Percentiles rank a stretch among this genome's conserved stretches.
These are phyloP conservation scores for Mortierella claussenii DNA, from an alignment of 192 early-diverging fungal species.

Conservation along the genomic window DNA sequence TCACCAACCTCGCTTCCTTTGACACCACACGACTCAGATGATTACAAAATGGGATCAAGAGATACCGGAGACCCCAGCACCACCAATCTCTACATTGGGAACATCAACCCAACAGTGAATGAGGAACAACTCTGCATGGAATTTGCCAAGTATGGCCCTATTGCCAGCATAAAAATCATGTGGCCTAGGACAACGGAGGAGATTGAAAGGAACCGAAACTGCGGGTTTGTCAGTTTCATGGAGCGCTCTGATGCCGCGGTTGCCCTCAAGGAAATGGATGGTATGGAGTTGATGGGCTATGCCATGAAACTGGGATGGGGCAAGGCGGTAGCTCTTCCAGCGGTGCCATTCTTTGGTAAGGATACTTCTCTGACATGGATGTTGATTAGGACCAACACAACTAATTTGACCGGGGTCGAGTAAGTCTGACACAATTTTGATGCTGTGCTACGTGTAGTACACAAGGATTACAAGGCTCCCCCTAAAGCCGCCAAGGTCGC, in stretches of 20 bases:
- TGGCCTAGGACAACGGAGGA: constrained; percentile 92
- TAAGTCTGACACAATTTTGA: not conserved
- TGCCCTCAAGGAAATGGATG: constrained; percentile 81
- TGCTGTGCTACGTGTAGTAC: constrained; percentile 1
- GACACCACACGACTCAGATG: constrained; percentile 5
- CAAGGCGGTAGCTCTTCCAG: constrained; percentile 79
- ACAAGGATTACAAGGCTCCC: constrained; percentile 39
- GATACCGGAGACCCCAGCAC: constrained; percentile 79
- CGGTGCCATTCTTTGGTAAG: constrained; percentile 77
- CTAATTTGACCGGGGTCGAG: not conserved
- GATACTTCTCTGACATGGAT: not conserved
- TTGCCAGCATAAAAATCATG: constrained; percentile 95
- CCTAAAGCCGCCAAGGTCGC: constrained; percentile 25
- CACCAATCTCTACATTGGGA: constrained; percentile 89
- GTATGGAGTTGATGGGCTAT: constrained; percentile 67
- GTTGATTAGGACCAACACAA: not conserved
- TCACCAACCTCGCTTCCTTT: too few species aligned
- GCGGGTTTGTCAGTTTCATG: constrained; percentile 94
- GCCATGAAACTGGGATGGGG: constrained; percentile 84
- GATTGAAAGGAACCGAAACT: constrained; percentile 79
- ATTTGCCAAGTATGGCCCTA: constrained; percentile 86
- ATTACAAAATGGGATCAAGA: constrained; percentile 62
- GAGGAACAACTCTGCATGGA: constrained; percentile 77
- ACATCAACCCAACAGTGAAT: constrained; percentile 76
- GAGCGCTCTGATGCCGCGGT: constrained; percentile 72